Evolutionary conservation across 768 basidiomycete species (phyloP), one percentile per base, ranked within the genome.

Genomic region (Agrocybe pediades): DNA sequence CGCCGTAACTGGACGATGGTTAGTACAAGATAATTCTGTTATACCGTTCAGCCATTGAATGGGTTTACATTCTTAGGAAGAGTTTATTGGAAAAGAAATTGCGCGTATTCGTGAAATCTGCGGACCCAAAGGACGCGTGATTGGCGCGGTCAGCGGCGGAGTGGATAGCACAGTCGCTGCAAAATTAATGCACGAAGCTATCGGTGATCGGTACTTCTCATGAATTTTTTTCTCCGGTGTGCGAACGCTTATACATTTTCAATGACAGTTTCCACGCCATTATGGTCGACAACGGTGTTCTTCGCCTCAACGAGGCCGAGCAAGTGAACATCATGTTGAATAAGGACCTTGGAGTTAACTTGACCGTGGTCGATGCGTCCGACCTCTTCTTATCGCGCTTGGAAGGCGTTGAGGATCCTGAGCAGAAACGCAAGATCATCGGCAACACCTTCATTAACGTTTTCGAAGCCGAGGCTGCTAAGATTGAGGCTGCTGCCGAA

Each of bases 131-230:
- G 96, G 95, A 27, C 94, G 95, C 48, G 97, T 99, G 46, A 98
- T 99, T 52, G 97, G 97, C 48, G 97, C 97, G 13, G 96, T 98
- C 46, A 92, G 89, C 56, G 97, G 97, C 23, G 97, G 97, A 45
- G 97, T 99, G 44, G 97, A 98, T 68, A 96, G 94, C 59, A 95
- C 95, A 0, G 97, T 99, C 15, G 97, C 97, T 3, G 97, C 97
- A 40, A 98, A 98, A 72, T 80, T 99, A 56, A 99, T 99, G 97
- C 95, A 98, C 62, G 95, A 98, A 75, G 97, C 97, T 23, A 98
- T 99, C 63, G 97, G 97, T 24, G 94, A 98, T 69, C 83, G 96
- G 93, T 92, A 65, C 6, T 44, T 19, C 24, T 47, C 39, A 47
- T 53, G 21, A 17, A 26, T 41, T 15, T 41, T 9, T 44, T 49